These are phyloP conservation scores for Elongisporangium senticosum DNA, from an alignment of 352 stramenopile genomes.

Conservation along the genomic window DNA sequence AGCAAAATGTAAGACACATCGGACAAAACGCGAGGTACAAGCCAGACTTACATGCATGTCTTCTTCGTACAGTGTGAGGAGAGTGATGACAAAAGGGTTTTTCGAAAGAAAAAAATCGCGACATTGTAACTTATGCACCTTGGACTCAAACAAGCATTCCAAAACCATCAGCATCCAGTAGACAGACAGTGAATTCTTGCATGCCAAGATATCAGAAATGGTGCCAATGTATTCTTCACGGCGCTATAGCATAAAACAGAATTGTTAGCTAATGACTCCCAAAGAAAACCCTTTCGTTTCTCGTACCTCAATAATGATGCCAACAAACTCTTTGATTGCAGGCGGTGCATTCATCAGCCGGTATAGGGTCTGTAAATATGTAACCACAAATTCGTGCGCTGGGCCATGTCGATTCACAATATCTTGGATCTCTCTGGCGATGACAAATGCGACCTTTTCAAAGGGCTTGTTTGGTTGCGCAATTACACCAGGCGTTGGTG, in stretches of 20 bases:
- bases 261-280: slow-evolving; percentile 3
- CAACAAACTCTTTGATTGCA: slow-evolving; percentile 71
- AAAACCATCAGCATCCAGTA: slow-evolving; percentile 81
- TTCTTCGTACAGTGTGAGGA: slow-evolving; percentile 70
- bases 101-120: slow-evolving; percentile 63
- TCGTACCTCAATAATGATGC: slow-evolving; percentile 66
- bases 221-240: slow-evolving; percentile 66
- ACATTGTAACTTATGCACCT: slow-evolving; percentile 44
- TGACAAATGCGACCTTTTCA: slow-evolving; percentile 59
- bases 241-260: slow-evolving; percentile 27
- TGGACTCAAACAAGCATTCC: slow-evolving; percentile 57
- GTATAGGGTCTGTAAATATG: slow-evolving; percentile 75
- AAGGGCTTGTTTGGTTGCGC: slow-evolving; percentile 73
- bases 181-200: slow-evolving; percentile 40
- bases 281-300: slow-evolving; percentile 1
- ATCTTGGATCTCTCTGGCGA: slow-evolving; percentile 68
- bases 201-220: slow-evolving; percentile 58
- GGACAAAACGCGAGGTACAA: background rate
- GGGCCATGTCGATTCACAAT: slow-evolving; percentile 52
- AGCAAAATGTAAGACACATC: slow-evolving; percentile 3
- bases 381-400: slow-evolving; percentile 57
- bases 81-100: slow-evolving; percentile 45
- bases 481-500: slow-evolving; percentile 61
- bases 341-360: slow-evolving; percentile 52
- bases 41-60: slow-evolving; percentile 40